These are phyloP conservation scores for Diaporthe sp. DNA, from an alignment of 2,329 filamentous ascomycete species.

Conservation along the genomic window DNA sequence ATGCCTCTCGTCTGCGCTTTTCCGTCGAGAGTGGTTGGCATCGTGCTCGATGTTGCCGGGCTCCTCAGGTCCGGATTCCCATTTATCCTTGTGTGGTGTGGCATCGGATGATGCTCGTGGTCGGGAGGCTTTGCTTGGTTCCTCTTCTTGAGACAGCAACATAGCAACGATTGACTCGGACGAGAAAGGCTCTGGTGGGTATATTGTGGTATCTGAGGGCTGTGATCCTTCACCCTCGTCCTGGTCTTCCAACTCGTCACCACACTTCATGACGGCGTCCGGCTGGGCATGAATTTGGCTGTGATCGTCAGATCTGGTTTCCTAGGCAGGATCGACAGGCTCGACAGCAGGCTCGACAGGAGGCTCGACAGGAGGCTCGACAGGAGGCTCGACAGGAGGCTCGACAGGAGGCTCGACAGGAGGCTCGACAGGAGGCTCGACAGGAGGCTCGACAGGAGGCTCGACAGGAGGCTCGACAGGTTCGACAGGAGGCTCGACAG, in stretches of 20 bases:
- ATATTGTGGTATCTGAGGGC: neutral
- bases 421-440: neutral
- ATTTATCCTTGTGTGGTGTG: no score
- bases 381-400: no score
- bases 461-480: no score
- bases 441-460: no score
- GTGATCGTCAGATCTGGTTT: neutral
- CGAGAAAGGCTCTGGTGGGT: neutral
- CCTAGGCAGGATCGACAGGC: neutral
- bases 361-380: no score
- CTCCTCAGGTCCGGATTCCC: no score
- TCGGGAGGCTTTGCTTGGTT: neutral
- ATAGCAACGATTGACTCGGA: no score
- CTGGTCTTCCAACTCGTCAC: neutral
- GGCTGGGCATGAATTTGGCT: neutral
- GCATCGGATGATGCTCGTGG: no score
- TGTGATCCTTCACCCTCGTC: neutral
- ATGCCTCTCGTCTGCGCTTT: neutral
- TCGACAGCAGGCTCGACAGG: neutral
- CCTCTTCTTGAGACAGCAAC: no score
- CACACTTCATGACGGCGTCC: neutral
- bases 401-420: neutral
- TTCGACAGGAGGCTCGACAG: neutral
- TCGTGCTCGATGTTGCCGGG: no score
- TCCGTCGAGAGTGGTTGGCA: no score